Evolutionary conservation across 352 stramenopile genomes (phyloP).

Genomic region (Pythium angustatum): DNA sequence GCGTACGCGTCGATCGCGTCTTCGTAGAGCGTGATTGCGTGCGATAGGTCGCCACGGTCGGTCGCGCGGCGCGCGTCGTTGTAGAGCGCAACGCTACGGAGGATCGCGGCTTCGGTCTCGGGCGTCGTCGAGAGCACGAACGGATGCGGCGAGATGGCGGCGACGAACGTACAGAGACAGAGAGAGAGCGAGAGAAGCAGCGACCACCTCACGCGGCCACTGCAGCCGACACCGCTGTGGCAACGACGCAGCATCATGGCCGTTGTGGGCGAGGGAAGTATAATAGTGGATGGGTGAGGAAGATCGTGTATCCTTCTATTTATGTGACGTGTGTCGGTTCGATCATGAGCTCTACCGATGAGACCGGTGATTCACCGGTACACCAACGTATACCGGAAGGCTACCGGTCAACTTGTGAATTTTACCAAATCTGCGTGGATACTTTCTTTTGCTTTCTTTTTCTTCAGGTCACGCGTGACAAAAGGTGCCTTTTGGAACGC

Average conservation of each 20-base stretch:
- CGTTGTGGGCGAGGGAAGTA: no score
- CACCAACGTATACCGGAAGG: no score
- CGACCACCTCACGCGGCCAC: no score
- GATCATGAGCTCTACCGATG: no score
- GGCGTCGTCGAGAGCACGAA: constrained; percentile 16
- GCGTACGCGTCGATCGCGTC: constrained; percentile 52
- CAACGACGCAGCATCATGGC: no score
- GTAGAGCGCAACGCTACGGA: constrained; percentile 17
- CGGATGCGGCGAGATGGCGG: not conserved
- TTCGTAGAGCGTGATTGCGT: constrained; percentile 41
- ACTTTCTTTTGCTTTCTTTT: constrained; percentile 31
- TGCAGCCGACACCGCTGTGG: no score
- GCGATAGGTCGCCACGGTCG: constrained; percentile 11
- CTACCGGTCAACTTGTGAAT: no score
- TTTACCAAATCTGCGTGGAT: no score
- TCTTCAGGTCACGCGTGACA: not conserved
- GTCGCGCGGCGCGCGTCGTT: constrained; percentile 12
- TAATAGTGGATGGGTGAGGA: no score
- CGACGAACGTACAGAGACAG: not conserved
- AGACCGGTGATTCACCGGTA: no score
- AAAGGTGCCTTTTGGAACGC: not conserved
- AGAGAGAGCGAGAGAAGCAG: not conserved
- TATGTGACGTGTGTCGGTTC: constrained; percentile 16
- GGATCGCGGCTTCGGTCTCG: constrained; percentile 19
- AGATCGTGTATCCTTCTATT: constrained; percentile 30